Evolutionary conservation across 75 land plant species (phyloP).

Genomic region (Selaginella moellendorffii): DNA sequence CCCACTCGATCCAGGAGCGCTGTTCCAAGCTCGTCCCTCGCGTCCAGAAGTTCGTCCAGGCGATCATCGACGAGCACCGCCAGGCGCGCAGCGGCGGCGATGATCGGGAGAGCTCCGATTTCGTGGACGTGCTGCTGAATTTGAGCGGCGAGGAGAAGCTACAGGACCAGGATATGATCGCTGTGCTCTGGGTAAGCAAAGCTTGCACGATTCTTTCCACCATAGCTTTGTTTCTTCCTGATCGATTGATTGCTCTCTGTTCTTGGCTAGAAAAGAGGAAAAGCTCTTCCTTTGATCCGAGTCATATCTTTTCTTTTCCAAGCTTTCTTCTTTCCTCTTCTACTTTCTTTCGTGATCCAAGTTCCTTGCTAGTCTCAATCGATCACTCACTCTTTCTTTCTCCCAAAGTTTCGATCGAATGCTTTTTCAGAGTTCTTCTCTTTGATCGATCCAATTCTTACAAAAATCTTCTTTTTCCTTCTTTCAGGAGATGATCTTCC

Average conservation of each 20-base stretch:
- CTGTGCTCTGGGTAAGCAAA: slow-evolving; percentile 10
- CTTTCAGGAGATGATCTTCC: slow-evolving; percentile 8
- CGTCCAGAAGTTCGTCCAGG: background rate
- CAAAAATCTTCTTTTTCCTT: slow-evolving; percentile 4
- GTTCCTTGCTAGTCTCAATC: background rate
- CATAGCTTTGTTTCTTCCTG: background rate
- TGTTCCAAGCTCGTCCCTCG: background rate
- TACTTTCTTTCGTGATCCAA: background rate
- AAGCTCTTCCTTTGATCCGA: no score
- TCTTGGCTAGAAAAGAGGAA: no score
- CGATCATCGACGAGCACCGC: slow-evolving; percentile 7
- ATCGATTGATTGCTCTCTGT: background rate
- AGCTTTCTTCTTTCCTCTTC: no score
- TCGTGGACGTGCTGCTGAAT: background rate
- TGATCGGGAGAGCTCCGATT: background rate
- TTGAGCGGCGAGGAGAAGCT: background rate
- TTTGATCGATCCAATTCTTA: no score
- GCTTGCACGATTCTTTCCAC: background rate
- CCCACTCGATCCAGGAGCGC: background rate
- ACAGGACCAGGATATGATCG: slow-evolving; percentile 6
- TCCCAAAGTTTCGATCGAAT: no score
- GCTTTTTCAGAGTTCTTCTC: no score
- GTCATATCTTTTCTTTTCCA: no score
- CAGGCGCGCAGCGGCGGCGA: background rate
- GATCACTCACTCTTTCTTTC: no score